A percentile compares a stretch with the other conserved stretches of the same genome.
Conservation (phyloP, 805 yeast genomes). For the Ogataea ramenticola region DNA sequence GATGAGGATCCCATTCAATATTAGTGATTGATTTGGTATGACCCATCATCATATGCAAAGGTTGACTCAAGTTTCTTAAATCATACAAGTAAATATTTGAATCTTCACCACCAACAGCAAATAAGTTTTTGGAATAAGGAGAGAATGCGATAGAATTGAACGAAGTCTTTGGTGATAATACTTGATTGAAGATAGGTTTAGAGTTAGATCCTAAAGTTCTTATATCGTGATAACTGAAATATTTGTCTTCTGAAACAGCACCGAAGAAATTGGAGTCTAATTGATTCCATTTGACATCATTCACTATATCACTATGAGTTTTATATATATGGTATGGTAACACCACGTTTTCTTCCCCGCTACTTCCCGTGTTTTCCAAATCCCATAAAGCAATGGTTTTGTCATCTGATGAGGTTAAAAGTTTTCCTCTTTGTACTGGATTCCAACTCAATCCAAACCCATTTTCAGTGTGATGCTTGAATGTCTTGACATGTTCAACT, state of each 20-base stretch:
- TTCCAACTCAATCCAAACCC: constrained; percentile 77
- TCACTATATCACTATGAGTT: constrained; percentile 53
- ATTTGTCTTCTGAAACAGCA: constrained; percentile 67
- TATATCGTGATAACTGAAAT: constrained; percentile 47
- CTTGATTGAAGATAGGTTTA: constrained; percentile 15
- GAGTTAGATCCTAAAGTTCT: constrained; percentile 23
- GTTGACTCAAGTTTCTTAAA: constrained; percentile 33
- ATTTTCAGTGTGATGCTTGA: constrained; percentile 52
- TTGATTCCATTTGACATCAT: constrained; percentile 70
- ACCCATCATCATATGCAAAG: constrained; percentile 70
- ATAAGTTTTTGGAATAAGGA: constrained; percentile 46
- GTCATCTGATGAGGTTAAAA: constrained; percentile 65
- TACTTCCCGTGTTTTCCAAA: constrained; percentile 13
- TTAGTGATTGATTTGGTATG: constrained; percentile 68
- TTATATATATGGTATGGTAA: constrained; percentile 26
- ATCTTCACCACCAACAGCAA: constrained; percentile 67
- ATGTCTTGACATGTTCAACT: constrained; percentile 19
- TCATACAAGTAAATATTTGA: constrained; percentile 63
- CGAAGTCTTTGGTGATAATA: constrained; percentile 26
- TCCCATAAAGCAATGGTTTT: constrained; percentile 58
- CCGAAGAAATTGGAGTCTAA: constrained; percentile 48
- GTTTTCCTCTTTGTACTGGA: constrained; percentile 34
- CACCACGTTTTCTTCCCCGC: not conserved
- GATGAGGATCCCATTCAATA: constrained; percentile 70
- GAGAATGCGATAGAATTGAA: constrained; percentile 65